These are phyloP conservation scores for Fusarium annulatum DNA, from an alignment of 2,329 filamentous ascomycete species.

Conservation along the genomic window DNA sequence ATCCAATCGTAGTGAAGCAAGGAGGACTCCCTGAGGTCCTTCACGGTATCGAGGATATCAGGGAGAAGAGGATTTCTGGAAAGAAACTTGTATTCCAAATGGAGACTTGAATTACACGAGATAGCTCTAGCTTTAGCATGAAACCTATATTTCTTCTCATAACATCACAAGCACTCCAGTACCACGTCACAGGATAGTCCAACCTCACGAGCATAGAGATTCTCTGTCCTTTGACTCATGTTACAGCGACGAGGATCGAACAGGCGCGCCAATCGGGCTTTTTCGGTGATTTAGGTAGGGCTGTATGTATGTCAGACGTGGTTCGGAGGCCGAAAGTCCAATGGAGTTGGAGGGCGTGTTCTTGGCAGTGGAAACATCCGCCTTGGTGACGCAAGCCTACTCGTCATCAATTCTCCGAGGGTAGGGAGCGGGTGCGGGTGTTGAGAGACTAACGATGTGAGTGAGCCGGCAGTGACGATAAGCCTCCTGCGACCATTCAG, in stretches of 20 bases:
- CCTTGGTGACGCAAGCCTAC: not conserved
- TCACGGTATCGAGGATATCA: not conserved
- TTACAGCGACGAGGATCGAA: too few relatives aligned
- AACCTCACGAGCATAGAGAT: not conserved
- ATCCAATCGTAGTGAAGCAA: accelerated
- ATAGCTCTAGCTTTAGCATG: not conserved
- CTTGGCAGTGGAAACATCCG: not conserved
- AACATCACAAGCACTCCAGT: not conserved
- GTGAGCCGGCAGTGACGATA: not conserved
- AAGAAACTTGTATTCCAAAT: not conserved
- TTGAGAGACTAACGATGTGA: not conserved
- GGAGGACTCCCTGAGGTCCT: accelerated
- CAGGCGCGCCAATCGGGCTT: not conserved
- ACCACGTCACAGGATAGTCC: accelerated
- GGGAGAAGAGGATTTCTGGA: not conserved
- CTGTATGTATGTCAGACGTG: not conserved
- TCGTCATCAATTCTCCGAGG: not conserved
- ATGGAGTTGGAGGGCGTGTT: too few relatives aligned
- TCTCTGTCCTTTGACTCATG: too few relatives aligned
- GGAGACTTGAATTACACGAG: not conserved
- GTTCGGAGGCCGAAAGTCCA: not conserved
- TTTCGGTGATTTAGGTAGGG: not conserved
- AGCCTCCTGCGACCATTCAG: not conserved
- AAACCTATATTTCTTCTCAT: not conserved
- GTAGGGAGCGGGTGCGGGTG: not conserved